Conservation (phyloP, 768 basidiomycete genomes). For the Agrocybe praecox region DNA sequence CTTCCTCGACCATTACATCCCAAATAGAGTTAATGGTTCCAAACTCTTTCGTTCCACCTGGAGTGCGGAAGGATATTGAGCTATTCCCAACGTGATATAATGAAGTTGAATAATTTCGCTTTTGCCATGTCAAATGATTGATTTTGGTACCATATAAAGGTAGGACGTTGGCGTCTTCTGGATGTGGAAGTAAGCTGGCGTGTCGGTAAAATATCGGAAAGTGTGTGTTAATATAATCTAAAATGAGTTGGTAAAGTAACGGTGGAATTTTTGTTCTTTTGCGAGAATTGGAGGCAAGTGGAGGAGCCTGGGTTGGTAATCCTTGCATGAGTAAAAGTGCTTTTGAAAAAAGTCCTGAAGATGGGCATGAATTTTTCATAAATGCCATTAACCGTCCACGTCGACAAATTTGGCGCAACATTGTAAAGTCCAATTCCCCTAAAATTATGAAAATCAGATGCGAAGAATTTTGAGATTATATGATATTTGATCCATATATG, state of each 20-base stretch:
- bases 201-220: conserved; percentile 6
- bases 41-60: background rate
- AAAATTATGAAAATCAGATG: too few relatives aligned
- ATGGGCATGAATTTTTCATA: background rate
- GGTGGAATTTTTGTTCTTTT: too few relatives aligned
- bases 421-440: conserved; percentile 26
- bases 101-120: conserved; percentile 8
- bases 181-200: conserved; percentile 8
- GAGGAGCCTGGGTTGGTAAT: background rate
- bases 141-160: background rate
- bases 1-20: conserved; percentile 1
- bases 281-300: background rate
- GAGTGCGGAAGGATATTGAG: conserved; percentile 4
- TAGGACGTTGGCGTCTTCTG: conserved; percentile 8
- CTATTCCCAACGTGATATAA: conserved; percentile 12
- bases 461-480: background rate
- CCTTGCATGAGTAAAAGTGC: conserved; percentile 1
- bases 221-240: background rate
- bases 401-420: conserved; percentile 20
- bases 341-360: conserved; percentile 6
- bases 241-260: too few relatives aligned
- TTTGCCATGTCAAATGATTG: conserved; percentile 2
- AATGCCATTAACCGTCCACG: conserved; percentile 13
- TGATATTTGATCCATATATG: too few relatives aligned
- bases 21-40: conserved; percentile 16